Evolutionary conservation across 176 grass and related monocot genomes (phyloP), one percentile per base, ranked within the genome.

Genomic region (Elaeis guineensis): DNA sequence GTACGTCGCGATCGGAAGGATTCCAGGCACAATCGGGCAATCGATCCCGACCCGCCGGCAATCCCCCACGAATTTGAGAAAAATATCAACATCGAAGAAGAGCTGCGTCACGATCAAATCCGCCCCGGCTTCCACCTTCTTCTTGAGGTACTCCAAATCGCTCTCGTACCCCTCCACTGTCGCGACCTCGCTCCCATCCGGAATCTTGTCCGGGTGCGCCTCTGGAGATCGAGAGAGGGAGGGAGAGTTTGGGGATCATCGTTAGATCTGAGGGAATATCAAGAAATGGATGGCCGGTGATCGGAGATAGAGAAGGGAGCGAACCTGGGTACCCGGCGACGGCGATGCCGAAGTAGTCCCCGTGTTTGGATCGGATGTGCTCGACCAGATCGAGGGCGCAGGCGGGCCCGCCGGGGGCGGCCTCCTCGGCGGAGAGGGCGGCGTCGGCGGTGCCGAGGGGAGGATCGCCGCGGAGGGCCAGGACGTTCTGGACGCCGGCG

Each of bases 261-360:
- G 9, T 44, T 14, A 12, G 35, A 6, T 30, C 5, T 30, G 5
- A 30, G 28, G 5, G 28, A 30, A 30, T 5, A 44, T 44, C 35
- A 44, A 44, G 9, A 44, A 44, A 44, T 14, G 35, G 35, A 44
- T 11, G 35, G 35, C 35, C 2, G 35, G 35, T 44, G 35, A 12
- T 9, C 2, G 14, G 11, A 2, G 11, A 44, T 12, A 14, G 0
- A 14, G 35, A 44, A 44, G 35, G 35, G 35, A 44, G 9, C 17
- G 60, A 11, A 76, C 73, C 73, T 76, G 73, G 73, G 52, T 76
- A 76, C 51, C 73, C 63, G 58, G 73, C 73, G 19, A 76, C 63
- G 16, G 17, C 63, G 5, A 76, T 23, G 6, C 73, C 73, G 17
- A 67, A 76, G 17, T 58, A 67, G 59, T 67, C 73, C 23, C 54